Evolutionary conservation across 352 stramenopile genomes (phyloP).

Genomic region (Globisporangium rhizosaccharum): DNA sequence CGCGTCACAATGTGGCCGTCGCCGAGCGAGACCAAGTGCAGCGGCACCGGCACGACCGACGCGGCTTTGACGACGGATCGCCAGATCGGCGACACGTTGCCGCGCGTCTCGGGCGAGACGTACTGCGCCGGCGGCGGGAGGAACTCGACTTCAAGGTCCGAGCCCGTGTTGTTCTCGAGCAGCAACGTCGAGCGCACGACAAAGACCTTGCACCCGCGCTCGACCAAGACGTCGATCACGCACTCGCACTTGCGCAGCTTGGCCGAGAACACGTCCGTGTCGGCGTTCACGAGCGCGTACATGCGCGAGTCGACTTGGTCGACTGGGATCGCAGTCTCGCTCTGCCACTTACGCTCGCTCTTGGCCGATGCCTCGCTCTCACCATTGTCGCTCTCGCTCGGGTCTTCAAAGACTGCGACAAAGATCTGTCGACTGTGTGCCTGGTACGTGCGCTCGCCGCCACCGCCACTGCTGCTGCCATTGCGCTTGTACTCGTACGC

Average conservation of each 20-base stretch:
- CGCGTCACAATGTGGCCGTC: constrained; percentile 73
- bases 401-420: constrained; percentile 42
- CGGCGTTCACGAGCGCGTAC: constrained; percentile 69
- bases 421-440: constrained; percentile 48
- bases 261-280: constrained; percentile 36
- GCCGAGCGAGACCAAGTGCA: constrained; percentile 68
- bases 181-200: constrained; percentile 77
- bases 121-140: constrained; percentile 46
- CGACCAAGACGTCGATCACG: constrained; percentile 79
- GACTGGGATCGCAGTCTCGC: constrained; percentile 69
- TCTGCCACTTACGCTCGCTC: constrained; percentile 51
- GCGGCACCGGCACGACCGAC: constrained; percentile 55
- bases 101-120: constrained; percentile 27
- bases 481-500: constrained; percentile 1
- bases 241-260: constrained; percentile 77
- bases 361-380: constrained; percentile 24
- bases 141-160: constrained; percentile 83
- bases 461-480: constrained; percentile 8
- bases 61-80: constrained; percentile 56
- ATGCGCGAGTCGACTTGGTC: constrained; percentile 81
- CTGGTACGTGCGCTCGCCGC: constrained; percentile 15
- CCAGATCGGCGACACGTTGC: constrained; percentile 43
- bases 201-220: constrained; percentile 86
- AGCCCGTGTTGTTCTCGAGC: constrained; percentile 80
- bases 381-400: constrained; percentile 27